Conservation (phyloP, 2,329 filamentous ascomycete species). For the Alternaria angustiovoidea region DNA sequence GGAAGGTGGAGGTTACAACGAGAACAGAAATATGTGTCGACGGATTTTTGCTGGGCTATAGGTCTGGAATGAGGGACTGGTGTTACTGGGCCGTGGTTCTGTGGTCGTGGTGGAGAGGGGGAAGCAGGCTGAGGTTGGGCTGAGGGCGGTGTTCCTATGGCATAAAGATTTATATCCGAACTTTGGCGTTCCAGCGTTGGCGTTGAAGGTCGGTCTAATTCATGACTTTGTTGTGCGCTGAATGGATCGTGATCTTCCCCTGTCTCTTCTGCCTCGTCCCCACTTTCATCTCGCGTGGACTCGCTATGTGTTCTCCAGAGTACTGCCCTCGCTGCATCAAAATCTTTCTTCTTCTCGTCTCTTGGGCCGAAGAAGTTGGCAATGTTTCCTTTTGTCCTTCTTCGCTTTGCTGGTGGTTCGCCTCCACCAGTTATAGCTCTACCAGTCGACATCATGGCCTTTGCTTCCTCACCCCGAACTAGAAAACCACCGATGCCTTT, state of each 20-base stretch:
- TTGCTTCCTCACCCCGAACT: conserved; percentile 69
- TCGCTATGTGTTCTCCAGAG: conserved; percentile 39
- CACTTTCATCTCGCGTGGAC: conserved; percentile 36
- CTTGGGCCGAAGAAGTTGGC: conserved; percentile 47
- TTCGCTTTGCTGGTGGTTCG: conserved; percentile 42
- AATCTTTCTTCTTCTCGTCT: conserved; percentile 43
- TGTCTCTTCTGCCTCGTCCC: conserved; percentile 24
- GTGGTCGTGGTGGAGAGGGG: conserved; percentile 10
- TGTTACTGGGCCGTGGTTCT: conserved; percentile 12
- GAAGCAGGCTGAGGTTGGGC: conserved; percentile 35
- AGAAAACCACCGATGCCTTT: conserved; percentile 87
- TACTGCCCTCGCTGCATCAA: conserved; percentile 43
- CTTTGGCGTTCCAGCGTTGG: conserved; percentile 16
- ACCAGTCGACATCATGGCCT: conserved; percentile 50
- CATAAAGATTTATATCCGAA: conserved; percentile 18
- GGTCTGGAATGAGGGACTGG: conserved; percentile 1
- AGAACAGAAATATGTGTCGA: conserved; percentile 62
- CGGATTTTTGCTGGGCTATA: conserved; percentile 29
- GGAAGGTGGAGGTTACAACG: conserved; percentile 72
- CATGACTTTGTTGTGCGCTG: conserved; percentile 19
- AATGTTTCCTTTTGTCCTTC: conserved; percentile 47
- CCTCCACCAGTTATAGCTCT: conserved; percentile 13
- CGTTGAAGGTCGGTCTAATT: conserved; percentile 22
- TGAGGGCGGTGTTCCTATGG: conserved; percentile 40
- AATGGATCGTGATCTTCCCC: conserved; percentile 25